Conservation (phyloP, 23 red algal species). For the Gracilariopsis chorda region DNA sequence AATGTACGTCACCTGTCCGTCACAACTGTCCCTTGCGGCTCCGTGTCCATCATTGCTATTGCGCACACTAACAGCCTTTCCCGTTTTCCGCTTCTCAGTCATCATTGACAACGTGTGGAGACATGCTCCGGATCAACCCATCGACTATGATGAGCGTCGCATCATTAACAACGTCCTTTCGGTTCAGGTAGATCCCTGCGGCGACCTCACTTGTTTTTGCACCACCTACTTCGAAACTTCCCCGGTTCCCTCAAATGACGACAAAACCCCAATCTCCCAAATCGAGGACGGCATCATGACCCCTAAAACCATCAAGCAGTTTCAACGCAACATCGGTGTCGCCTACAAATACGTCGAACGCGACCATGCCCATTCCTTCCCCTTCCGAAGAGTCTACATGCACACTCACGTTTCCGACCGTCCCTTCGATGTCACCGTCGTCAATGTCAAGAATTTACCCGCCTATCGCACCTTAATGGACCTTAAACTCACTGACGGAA, state of each 20-base stretch:
- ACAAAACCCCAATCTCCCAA: slow-evolving; percentile 5
- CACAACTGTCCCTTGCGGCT: neutral
- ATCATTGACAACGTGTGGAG: slow-evolving; percentile 85
- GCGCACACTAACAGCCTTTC: neutral
- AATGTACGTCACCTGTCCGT: slow-evolving; percentile 54
- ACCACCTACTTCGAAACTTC: slow-evolving; percentile 47
- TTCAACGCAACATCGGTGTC: slow-evolving; percentile 70
- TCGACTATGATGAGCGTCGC: slow-evolving; percentile 85
- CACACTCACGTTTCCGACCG: slow-evolving; percentile 77
- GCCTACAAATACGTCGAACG: slow-evolving; percentile 74
- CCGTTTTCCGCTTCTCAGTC: neutral
- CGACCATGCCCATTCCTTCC: neutral
- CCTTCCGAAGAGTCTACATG: slow-evolving; percentile 87
- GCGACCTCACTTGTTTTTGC: slow-evolving; percentile 96
- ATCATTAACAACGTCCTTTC: slow-evolving; percentile 98
- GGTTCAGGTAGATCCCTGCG: slow-evolving; percentile 87
- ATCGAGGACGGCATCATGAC: slow-evolving; percentile 65
- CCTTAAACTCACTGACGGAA: slow-evolving; percentile 27
- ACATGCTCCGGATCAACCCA: slow-evolving; percentile 94
- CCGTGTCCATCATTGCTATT: neutral
- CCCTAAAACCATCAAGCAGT: slow-evolving; percentile 57
- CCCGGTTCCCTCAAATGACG: slow-evolving; percentile 2
- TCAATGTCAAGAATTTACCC: slow-evolving; percentile 71
- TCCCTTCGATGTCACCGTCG: slow-evolving; percentile 93
- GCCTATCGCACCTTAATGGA: slow-evolving; percentile 22